Evolutionary conservation across 805 yeast genomes (phyloP), one percentile per base, ranked within the genome.

Genomic region (Dipodascus albidus): DNA sequence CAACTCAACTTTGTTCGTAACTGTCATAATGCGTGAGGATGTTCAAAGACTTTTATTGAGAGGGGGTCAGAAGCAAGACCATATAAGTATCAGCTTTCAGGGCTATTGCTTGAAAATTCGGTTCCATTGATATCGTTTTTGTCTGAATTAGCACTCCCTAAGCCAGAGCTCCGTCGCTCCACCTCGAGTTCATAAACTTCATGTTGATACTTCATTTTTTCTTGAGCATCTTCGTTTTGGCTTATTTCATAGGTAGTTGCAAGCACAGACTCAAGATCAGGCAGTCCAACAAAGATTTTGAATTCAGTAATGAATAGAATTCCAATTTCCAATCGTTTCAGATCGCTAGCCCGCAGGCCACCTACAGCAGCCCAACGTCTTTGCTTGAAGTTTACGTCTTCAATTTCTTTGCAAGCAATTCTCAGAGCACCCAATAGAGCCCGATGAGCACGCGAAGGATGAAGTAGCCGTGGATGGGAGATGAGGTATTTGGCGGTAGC

Each of bases 241-340:
- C n/a, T n/a, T n/a, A n/a, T n/a, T n/a, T 31, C 15, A 15, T 31
- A 31, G 38, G 38, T 15, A 9, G 38, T 9, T 9, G 9, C 38
- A 31, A 31, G 9, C 9, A 31, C 38, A 31, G 38, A 9, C 15
- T 31, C 14, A 9, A 31, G 15, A 31, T 31, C 38, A 15, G 9
- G 38, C 15, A 66, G 65, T 54, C 75, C 75, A 4, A 76, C 74
- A 48, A 71, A 72, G 53, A 80, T 64, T 50, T 76, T 74, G 62
- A 78, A 80, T 60, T 78, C 75, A 50, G 76, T 56, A 49, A 79
- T 60, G 58, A 75, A 76, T 54, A 80, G 63, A 42, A 79, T 66
- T 1, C 80, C 73, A 20, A 78, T 71, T 59, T 80, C 85, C 48
- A 80, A 64, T 23, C 70, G 66, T 53, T 70, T 65, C 50, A 80